Evolutionary conservation across 2,329 filamentous ascomycete species (phyloP).

Genomic region (Colletotrichum liaoningense): DNA sequence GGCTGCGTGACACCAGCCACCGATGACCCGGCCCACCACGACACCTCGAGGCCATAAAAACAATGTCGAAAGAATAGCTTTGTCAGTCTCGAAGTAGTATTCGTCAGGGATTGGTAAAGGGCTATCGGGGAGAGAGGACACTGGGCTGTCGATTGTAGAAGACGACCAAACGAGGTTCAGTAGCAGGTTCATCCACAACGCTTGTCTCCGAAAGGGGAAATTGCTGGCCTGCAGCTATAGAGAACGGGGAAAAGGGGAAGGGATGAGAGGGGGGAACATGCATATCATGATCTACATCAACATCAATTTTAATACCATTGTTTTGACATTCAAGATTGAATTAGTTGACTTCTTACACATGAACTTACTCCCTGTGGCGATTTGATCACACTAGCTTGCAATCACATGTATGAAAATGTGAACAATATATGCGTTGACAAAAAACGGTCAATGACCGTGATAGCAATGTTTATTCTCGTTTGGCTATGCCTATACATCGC

Average conservation of each 20-base stretch:
- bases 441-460: background rate
- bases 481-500: background rate
- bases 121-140: no score
- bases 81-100: no score
- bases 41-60: no score
- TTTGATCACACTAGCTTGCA: background rate
- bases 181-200: no score
- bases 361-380: background rate
- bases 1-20: no score
- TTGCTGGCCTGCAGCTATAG: no score
- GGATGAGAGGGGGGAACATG: background rate
- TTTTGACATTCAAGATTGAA: background rate
- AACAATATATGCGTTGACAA: background rate
- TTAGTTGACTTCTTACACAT: background rate
- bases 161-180: no score
- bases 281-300: background rate
- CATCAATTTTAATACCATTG: background rate
- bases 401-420: background rate
- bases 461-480: conserved; percentile 1
- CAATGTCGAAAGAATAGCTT: no score
- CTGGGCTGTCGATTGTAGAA: no score
- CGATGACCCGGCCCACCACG: no score
- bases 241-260: background rate
- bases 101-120: no score
- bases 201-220: no score